phyloP scores from a whole-genome alignment of 23 red algal genomes.

The Porphyridium purpureum region DNA sequence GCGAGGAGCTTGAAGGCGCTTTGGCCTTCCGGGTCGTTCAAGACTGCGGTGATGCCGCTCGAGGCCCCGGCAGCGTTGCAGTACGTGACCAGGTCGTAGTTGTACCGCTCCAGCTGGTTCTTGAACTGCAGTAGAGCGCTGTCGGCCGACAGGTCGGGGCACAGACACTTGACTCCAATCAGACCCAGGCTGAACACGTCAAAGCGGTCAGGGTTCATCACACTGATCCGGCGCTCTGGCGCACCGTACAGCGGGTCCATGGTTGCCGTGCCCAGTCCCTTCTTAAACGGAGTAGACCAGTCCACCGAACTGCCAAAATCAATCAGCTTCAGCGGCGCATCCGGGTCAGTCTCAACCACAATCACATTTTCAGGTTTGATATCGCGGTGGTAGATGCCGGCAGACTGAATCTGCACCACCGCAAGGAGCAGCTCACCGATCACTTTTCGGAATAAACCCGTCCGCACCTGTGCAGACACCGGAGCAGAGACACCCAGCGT shows the following conservation, averaged over 20 bases:
- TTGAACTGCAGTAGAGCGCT: conserved; percentile 9
- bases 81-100: conserved; percentile 14
- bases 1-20: conserved; percentile 5
- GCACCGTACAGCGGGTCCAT: conserved; percentile 59
- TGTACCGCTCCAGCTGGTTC: conserved; percentile 7
- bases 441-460: conserved; percentile 14
- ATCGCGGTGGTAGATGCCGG: conserved; percentile 62
- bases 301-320: conserved; percentile 56
- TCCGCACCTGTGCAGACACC: background rate
- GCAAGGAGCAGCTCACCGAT: conserved; percentile 19
- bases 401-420: conserved; percentile 25
- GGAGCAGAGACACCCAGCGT: conserved; percentile 5
- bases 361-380: conserved; percentile 61
- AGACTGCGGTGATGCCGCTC: background rate
- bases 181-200: conserved; percentile 73
- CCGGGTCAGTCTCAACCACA: conserved; percentile 2
- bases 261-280: conserved; percentile 12
- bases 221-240: conserved; percentile 21
- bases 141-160: conserved; percentile 10
- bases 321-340: conserved; percentile 27
- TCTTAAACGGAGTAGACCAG: conserved; percentile 29
- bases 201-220: conserved; percentile 24
- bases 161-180: conserved; percentile 26
- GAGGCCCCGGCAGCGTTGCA: background rate
- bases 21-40: background rate